Evolutionary conservation across 2,329 filamentous ascomycete species (phyloP).

Genomic region (Cryphonectria japonica): DNA sequence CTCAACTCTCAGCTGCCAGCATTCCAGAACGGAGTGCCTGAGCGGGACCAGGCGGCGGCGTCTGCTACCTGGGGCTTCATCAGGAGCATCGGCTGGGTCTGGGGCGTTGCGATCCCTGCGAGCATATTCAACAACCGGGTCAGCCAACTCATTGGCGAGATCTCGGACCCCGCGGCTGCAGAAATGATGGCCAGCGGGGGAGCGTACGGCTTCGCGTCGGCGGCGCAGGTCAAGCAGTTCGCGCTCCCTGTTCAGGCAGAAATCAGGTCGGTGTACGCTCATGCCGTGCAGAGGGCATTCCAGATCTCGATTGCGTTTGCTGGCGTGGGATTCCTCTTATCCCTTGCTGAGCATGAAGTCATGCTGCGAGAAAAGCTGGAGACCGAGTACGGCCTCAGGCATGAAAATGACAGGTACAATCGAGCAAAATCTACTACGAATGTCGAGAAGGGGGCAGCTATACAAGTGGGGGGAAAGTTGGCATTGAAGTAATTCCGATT

Average conservation of each 20-base stretch:
- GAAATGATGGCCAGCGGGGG: constrained; percentile 33
- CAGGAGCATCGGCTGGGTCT: constrained; percentile 47
- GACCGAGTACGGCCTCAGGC: constrained; percentile 9
- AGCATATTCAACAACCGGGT: constrained; percentile 43
- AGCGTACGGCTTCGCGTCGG: constrained; percentile 37
- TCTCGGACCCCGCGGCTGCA: constrained; percentile 31
- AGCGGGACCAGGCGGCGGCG: constrained; percentile 42
- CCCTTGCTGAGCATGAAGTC: constrained; percentile 17
- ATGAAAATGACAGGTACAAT: too few relatives aligned
- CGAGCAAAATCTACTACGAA: too few relatives aligned
- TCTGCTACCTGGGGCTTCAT: constrained; percentile 48
- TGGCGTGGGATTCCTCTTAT: constrained; percentile 12
- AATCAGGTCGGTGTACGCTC: constrained; percentile 33
- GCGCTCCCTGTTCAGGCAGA: constrained; percentile 29
- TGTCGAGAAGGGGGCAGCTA: too few relatives aligned
- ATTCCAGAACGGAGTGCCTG: constrained; percentile 42
- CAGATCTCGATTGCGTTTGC: constrained; percentile 23
- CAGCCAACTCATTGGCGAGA: constrained; percentile 16
- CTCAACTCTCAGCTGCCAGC: constrained; percentile 48
- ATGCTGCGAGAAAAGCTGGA: constrained; percentile 23
- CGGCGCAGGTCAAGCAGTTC: constrained; percentile 34
- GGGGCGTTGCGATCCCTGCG: constrained; percentile 50
- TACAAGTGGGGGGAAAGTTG: too few relatives aligned
- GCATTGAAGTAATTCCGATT: too few relatives aligned
- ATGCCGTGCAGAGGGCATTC: constrained; percentile 15